These are phyloP conservation scores for Pseudogymnoascus sp. DNA, from an alignment of 2,329 filamentous ascomycete species.

Conservation along the genomic window DNA sequence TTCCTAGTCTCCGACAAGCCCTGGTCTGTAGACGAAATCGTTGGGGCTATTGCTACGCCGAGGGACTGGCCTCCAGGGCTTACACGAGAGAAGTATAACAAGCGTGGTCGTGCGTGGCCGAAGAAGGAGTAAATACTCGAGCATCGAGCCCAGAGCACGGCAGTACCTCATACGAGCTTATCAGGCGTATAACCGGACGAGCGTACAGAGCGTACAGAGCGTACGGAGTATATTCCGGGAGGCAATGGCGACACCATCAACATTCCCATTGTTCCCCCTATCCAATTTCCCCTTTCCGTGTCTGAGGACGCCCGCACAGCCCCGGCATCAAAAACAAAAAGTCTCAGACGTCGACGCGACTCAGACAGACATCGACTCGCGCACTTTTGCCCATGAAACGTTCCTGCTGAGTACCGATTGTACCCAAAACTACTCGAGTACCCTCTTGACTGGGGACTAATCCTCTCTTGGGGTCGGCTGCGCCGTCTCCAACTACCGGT, in stretches of 20 bases:
- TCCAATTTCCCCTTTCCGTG: slow-evolving; percentile 7
- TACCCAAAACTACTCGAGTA: not conserved
- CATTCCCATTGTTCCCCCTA: slow-evolving; percentile 5
- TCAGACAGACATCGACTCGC: slow-evolving; percentile 3
- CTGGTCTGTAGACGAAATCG: not conserved
- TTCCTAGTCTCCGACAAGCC: slow-evolving; percentile 4
- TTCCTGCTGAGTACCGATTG: not conserved
- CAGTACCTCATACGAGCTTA: not conserved
- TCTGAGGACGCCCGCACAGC: not conserved
- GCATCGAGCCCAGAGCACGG: not conserved
- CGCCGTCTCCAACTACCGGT: slow-evolving; percentile 1
- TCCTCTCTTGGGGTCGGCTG: not conserved
- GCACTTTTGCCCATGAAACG: not conserved
- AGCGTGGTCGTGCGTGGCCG: not conserved
- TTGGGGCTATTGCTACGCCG: slow-evolving; percentile 1
- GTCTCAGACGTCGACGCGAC: not conserved
- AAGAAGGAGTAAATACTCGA: not conserved
- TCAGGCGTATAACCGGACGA: not conserved
- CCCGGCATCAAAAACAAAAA: not conserved
- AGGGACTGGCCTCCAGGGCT: slow-evolving; percentile 3
- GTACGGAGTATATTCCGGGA: not conserved
- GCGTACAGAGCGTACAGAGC: not conserved
- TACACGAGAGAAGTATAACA: not conserved
- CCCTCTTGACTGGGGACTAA: not conserved
- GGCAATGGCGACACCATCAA: not conserved